Conservation (phyloP, 1,139 yeast genomes). For the Diutina scorzettiae region DNA sequence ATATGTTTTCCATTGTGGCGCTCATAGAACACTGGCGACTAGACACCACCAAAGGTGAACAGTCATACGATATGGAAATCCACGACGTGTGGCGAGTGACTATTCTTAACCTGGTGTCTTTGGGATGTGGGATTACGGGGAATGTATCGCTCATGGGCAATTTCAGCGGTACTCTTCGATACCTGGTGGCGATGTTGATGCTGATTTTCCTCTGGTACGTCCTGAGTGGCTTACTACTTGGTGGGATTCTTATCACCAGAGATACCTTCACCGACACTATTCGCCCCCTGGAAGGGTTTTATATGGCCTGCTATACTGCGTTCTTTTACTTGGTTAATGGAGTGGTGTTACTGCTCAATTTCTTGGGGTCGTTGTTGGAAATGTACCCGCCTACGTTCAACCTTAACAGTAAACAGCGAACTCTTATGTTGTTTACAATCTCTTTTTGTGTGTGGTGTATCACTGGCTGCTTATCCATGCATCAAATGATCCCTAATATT, state of each 20-base stretch:
- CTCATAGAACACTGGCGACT: conserved; percentile 55
- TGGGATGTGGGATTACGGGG: conserved; percentile 52
- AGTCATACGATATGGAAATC: conserved; percentile 14
- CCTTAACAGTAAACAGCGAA: conserved; percentile 52
- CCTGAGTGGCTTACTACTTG: conserved; percentile 41
- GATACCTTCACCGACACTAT: conserved; percentile 12
- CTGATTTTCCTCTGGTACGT: conserved; percentile 53
- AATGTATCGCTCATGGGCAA: conserved; percentile 56
- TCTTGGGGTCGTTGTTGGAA: conserved; percentile 41
- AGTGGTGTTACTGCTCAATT: conserved; percentile 40
- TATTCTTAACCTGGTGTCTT: conserved; percentile 47
- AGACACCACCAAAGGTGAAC: conserved; percentile 10
- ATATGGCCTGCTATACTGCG: conserved; percentile 62
- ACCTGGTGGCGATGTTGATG: conserved; percentile 44
- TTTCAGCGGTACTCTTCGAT: conserved; percentile 46
- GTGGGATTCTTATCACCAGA: conserved; percentile 29
- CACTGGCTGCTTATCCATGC: conserved; percentile 48
- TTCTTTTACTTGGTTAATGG: conserved; percentile 48
- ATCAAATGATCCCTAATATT: conserved; percentile 18
- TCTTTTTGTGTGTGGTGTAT: conserved; percentile 57
- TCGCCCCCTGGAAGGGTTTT: conserved; percentile 51
- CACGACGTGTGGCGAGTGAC: conserved; percentile 33
- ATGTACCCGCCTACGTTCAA: conserved; percentile 64
- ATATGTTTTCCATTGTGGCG: conserved; percentile 59
- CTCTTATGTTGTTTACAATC: conserved; percentile 59